Evolutionary conservation across 1,284 basidiomycete species (phyloP).

Genomic region (Sporisorium exsertum): DNA sequence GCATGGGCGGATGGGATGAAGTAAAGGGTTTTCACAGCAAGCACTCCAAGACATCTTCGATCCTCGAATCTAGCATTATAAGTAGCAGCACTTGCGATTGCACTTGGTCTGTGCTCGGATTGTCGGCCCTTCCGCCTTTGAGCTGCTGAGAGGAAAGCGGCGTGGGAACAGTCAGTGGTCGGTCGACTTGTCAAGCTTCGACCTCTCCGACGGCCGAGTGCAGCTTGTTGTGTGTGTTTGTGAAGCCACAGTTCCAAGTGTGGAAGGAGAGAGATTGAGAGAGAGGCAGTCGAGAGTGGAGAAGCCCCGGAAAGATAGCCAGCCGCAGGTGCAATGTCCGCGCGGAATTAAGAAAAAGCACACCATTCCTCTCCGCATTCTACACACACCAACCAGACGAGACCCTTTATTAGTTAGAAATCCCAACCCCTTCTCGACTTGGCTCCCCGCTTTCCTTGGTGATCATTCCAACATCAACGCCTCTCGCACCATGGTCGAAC

Average conservation of each 20-base stretch:
- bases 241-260: too few species aligned
- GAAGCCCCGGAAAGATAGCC: too few species aligned
- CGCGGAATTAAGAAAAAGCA: too few species aligned
- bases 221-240: too few species aligned
- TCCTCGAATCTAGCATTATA: background rate
- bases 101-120: background rate
- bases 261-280: background rate
- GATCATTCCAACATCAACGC: background rate
- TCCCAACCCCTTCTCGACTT: background rate
- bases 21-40: conserved; percentile 5
- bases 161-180: background rate
- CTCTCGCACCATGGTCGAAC: conserved; percentile 25
- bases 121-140: background rate
- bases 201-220: background rate
- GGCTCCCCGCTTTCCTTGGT: too few species aligned
- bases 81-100: background rate
- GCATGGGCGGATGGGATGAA: conserved; percentile 56
- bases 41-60: background rate
- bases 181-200: background rate
- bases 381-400: too few species aligned
- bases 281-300: too few species aligned
- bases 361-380: too few species aligned
- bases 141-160: background rate
- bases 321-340: too few species aligned
- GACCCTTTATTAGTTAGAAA: too few species aligned